A percentile compares a stretch with the other conserved stretches of the same genome.
Conservation (phyloP, 1,139 yeast species). For the Kurtzmaniella quercitrusa region DNA sequence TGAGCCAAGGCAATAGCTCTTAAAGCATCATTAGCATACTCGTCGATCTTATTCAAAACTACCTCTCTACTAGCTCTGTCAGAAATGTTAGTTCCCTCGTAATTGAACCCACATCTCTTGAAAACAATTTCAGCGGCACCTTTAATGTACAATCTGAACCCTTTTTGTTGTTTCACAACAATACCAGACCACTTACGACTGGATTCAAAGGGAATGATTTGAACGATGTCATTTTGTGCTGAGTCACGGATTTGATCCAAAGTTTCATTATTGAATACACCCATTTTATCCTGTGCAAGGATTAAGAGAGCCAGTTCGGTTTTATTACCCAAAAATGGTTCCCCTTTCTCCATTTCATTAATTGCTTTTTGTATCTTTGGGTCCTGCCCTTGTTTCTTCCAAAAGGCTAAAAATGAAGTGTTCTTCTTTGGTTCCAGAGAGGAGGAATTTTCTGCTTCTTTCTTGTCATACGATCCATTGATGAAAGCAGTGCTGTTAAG, state of each 20-base stretch:
- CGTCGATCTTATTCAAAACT: slow-evolving; percentile 46
- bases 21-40: slow-evolving; percentile 70
- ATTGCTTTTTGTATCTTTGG: slow-evolving; percentile 2
- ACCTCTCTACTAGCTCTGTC: slow-evolving; percentile 30
- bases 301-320: slow-evolving; percentile 87
- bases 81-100: slow-evolving; percentile 18
- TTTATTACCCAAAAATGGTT: slow-evolving; percentile 82
- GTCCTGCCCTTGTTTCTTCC: slow-evolving; percentile 4
- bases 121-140: slow-evolving; percentile 94
- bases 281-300: slow-evolving; percentile 58
- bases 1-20: slow-evolving; percentile 86
- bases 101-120: slow-evolving; percentile 48
- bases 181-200: slow-evolving; percentile 91
- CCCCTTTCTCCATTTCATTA: slow-evolving; percentile 17
- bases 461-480: slow-evolving; percentile 44
- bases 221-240: slow-evolving; percentile 45
- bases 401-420: not conserved
- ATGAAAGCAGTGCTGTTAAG: slow-evolving; percentile 91
- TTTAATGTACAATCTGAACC: slow-evolving; percentile 67
- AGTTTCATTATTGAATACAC: slow-evolving; percentile 32
- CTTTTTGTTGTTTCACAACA: slow-evolving; percentile 45
- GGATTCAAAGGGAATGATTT: slow-evolving; percentile 87
- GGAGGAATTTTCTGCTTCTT: slow-evolving; percentile 18
- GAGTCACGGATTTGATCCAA: slow-evolving; percentile 40
- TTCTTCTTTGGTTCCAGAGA: not conserved